These are phyloP conservation scores for Botryotinia narcissicola DNA, from an alignment of 2,329 filamentous ascomycete genomes.

Conservation along the genomic window DNA sequence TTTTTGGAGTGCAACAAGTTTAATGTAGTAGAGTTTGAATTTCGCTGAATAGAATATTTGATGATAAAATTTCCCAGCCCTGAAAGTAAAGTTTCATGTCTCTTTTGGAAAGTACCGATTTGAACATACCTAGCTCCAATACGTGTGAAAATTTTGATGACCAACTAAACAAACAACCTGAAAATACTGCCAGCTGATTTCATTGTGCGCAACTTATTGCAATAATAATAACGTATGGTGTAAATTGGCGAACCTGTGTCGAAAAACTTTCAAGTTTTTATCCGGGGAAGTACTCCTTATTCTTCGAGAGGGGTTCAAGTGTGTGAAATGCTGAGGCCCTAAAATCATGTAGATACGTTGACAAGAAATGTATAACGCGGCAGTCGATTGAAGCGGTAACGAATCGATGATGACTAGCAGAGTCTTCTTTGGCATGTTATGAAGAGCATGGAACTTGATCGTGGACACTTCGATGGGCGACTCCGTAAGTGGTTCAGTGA, in stretches of 20 bases:
- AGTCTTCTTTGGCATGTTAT: constrained; percentile 20
- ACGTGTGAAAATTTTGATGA: neutral
- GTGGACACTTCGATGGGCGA: neutral
- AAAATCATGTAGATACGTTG: constrained; percentile 20
- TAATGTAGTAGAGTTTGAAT: neutral
- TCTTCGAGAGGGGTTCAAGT: neutral
- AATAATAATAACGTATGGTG: neutral
- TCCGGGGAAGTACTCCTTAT: neutral
- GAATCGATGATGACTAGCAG: constrained; percentile 21
- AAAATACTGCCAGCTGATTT: neutral
- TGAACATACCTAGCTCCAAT: neutral
- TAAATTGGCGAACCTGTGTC: neutral
- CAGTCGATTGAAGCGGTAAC: constrained; percentile 21
- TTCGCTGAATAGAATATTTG: neutral
- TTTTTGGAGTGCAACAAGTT: neutral
- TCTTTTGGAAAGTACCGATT: neutral
- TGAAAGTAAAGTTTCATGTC: neutral
- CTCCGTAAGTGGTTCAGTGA: neutral
- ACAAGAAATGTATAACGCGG: constrained; percentile 24
- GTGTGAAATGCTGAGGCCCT: constrained; percentile 10
- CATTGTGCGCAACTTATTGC: neutral
- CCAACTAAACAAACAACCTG: neutral
- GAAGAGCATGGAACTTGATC: constrained; percentile 17
- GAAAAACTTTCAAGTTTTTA: neutral
- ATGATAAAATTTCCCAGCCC: neutral